Evolutionary conservation across 2,329 filamentous ascomycete species (phyloP), one percentile per base, ranked within the genome.

Genomic region (Pseudopithomyces maydicus): DNA sequence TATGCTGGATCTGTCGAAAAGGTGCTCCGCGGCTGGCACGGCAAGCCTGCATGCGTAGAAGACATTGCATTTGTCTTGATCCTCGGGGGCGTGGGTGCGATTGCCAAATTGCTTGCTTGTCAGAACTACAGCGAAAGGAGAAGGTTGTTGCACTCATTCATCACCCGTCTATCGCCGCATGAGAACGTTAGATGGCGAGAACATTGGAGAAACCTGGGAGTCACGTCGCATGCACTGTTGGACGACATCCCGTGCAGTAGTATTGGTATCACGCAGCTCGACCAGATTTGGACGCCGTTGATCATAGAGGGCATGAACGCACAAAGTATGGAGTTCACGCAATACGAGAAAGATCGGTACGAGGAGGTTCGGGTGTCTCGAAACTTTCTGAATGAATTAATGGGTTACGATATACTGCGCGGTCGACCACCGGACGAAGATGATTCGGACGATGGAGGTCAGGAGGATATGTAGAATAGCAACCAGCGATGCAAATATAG

Each of bases 51-150:
- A 6, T 73, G 68, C 50, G 61, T 63, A n/a, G 72, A 76, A 58
- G 73, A 75, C 53, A 62, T 75, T 53, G 71, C 72, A 2, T 74
- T 74, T 53, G 69, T 75, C 23, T 54, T 76, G 33, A 64, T 76
- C 6, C 57, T 75, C 2, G 73, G 73, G 6, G 73, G 73, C n/a
- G 69, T 72, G 26, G 67, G 68, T 3, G 71, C 72, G 55, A 57
- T 75, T 22, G 70, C 73, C 12, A 74, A 75, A 41, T 50, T 76
- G 49, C 65, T 74, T 32, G 68, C 72, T 5, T 69, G 68, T 52
- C 63, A 62, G 10, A 71, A 66, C 20, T 75, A 73, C 59, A 64
- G 60, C 41, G 70, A 75, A 39, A 65, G 73, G 14, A 64, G 70
- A 33, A 61, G 67, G 51, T 65, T 72, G 33, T 66, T 75, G 39